Conservation (phyloP, 768 basidiomycete species). For the Auricularia sp. region DNA sequence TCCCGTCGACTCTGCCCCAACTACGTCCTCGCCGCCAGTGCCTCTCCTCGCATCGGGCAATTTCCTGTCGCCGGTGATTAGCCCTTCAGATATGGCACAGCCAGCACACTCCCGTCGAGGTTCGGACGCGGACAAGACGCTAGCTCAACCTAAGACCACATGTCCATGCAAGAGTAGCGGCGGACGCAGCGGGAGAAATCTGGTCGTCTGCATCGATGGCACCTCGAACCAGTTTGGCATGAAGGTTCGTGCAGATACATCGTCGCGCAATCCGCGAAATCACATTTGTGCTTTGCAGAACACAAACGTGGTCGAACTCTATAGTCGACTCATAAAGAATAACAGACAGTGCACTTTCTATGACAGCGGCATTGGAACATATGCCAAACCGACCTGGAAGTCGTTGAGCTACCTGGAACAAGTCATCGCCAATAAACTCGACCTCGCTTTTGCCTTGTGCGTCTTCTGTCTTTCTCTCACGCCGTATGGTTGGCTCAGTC, state of each 20-base stretch:
- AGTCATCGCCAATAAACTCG: slow-evolving; percentile 18
- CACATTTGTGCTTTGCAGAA: slow-evolving; percentile 18
- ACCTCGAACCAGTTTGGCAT: slow-evolving; percentile 21
- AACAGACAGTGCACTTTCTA: slow-evolving; percentile 15
- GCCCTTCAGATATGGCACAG: no score
- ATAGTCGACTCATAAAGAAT: slow-evolving; percentile 24
- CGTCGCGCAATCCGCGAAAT: no score
- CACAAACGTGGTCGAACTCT: slow-evolving; percentile 32
- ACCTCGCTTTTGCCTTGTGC: slow-evolving; percentile 30
- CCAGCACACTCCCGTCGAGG: no score
- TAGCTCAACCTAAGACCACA: no score
- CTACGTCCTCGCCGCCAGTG: no score
- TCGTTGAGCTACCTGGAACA: slow-evolving; percentile 13
- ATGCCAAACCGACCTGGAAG: slow-evolving; percentile 17
- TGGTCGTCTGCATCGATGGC: slow-evolving; percentile 15
- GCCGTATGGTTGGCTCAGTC: neutral
- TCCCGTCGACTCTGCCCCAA: no score
- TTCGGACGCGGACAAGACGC: no score
- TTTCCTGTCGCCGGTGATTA: no score
- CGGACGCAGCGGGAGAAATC: slow-evolving; percentile 1
- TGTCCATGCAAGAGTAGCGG: no score
- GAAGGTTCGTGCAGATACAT: slow-evolving; percentile 5
- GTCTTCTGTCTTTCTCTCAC: neutral
- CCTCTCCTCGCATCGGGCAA: no score
- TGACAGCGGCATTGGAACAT: slow-evolving; percentile 31